These are phyloP conservation scores for Pleurotus ostreatus DNA, from an alignment of 768 basidiomycete species.

Conservation along the genomic window DNA sequence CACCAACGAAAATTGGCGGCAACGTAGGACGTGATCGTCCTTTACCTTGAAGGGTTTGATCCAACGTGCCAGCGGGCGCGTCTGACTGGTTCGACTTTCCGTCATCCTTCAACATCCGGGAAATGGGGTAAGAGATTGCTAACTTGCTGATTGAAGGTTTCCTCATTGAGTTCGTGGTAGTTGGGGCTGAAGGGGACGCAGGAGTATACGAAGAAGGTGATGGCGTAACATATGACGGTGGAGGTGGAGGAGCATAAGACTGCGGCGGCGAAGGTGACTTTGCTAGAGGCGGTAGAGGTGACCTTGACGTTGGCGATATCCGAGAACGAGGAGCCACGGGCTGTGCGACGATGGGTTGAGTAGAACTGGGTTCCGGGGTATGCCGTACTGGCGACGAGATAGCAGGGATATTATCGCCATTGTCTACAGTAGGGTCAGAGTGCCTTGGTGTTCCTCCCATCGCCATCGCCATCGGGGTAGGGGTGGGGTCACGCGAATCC, in stretches of 20 bases:
- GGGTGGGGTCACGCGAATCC: background rate
- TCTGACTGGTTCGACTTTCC: background rate
- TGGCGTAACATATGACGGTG: too few species aligned
- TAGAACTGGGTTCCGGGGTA: too few species aligned
- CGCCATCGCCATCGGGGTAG: background rate
- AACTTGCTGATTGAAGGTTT: background rate
- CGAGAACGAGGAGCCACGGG: too few species aligned
- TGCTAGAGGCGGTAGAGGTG: background rate
- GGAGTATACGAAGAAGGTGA: too few species aligned
- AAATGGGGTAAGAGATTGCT: background rate
- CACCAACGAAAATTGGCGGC: slow-evolving; percentile 1
- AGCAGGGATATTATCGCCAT: too few species aligned
- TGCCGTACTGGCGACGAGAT: too few species aligned
- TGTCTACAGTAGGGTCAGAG: too few species aligned
- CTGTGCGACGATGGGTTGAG: too few species aligned
- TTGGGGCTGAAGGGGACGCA: too few species aligned
- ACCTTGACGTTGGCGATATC: background rate
- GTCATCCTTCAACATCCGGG: background rate
- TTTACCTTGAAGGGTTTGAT: background rate
- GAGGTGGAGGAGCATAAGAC: background rate
- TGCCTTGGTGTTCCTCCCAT: background rate
- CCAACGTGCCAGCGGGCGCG: background rate
- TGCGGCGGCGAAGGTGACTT: background rate
- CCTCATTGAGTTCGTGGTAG: too few species aligned
- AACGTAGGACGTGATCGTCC: background rate